Conservation (phyloP, 257 asterid species). For the Cordia subcordata region DNA sequence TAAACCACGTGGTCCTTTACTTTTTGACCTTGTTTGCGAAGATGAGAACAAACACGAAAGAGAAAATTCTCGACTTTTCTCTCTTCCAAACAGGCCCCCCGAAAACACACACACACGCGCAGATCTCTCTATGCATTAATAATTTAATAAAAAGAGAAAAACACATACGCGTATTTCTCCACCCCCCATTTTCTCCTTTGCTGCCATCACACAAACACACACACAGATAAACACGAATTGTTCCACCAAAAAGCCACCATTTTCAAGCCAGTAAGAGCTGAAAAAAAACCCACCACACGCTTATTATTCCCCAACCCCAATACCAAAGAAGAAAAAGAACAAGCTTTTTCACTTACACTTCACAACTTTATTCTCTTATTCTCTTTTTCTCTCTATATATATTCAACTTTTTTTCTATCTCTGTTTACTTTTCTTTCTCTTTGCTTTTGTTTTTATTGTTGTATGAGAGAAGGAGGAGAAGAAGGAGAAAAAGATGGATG, state of each 20-base stretch:
- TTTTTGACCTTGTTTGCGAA: no score
- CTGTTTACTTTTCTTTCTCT: background rate
- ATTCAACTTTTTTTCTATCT: background rate
- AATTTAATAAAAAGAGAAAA: no score
- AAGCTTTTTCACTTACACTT: background rate
- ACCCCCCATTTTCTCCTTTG: background rate
- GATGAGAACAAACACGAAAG: background rate
- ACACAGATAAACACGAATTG: constrained; percentile 14
- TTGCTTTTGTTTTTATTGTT: background rate
- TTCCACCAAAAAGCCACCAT: background rate
- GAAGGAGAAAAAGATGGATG: constrained; percentile 38
- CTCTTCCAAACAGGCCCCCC: no score
- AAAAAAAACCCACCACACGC: no score
- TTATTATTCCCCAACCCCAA: background rate
- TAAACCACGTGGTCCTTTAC: no score
- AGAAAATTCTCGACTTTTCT: background rate
- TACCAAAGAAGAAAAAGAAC: background rate
- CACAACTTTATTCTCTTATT: background rate
- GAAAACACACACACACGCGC: no score
- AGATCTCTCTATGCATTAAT: background rate
- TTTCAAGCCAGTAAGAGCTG: no score
- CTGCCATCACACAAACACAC: constrained; percentile 1
- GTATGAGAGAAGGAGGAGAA: constrained; percentile 10
- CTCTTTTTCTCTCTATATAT: background rate
- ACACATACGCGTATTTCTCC: background rate